Evolutionary conservation across 148 eudicot genomes (phyloP), one percentile per base, ranked within the genome.

Genomic region (Camellia granthamiana): DNA sequence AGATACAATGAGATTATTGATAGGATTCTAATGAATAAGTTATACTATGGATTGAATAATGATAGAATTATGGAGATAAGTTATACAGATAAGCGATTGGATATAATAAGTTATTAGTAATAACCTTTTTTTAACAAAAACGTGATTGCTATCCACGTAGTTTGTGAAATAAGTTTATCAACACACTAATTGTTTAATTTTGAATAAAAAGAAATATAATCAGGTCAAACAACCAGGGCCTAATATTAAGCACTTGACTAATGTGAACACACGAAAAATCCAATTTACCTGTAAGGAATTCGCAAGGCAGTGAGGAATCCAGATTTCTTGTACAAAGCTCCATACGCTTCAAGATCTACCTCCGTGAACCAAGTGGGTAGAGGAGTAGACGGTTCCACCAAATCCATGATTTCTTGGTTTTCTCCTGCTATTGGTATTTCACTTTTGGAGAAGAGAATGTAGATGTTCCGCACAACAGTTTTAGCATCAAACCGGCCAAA

Each of bases 361-460:
- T 86, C 86, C 10, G 84, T 73, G 73, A 86, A 78, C 88, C 86
- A 86, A 55, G 77, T 56, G 44, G 88, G 88, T 7, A 86, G 68
- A 52, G 86, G 86, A 13, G 79, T 59, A 7, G 73, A 67, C 6
- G 86, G 77, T 46, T 80, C 84, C 46, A 86, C 88, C 77, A 86
- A 23, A 69, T 86, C 88, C 88, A 86, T 86, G 44, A 86, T 75
- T 75, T 86, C 88, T 46, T 86, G 86, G 78, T 72, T 44, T 71
- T 86, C 86, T 6, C 58, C 56, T 0, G 88, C 88, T 23, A 83
- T 83, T 8, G 88, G 88, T 61, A 83, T 74, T 75, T 86, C 88
- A 64, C 75, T 74, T 55, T 75, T 80, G n/a, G 88, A 83, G 80
- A 86, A 86, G 51, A 86, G 80, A 44, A 78, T 86, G 77, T 86